A percentile compares a stretch with the other conserved stretches of the same genome.
Evolutionary conservation across 176 grass and related monocot genomes (phyloP).

Genomic region (Echinochloa phyllopogon): DNA sequence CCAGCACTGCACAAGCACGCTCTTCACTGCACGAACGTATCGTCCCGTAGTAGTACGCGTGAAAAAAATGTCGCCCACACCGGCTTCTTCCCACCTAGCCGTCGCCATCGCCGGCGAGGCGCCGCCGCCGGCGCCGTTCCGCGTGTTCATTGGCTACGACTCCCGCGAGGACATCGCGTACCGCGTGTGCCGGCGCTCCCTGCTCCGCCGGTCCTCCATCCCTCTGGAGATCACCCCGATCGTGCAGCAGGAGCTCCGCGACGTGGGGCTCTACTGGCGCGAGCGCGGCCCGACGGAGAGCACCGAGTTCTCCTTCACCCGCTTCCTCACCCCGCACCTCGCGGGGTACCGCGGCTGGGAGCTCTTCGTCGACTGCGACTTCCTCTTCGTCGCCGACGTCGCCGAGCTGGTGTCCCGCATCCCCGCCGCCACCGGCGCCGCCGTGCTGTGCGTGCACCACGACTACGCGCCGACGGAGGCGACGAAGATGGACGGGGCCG

Average conservation of each 20-base stretch:
- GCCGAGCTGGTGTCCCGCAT: constrained; percentile 29
- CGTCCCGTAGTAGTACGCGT: no score
- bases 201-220: constrained; percentile 64
- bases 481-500: constrained; percentile 83
- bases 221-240: constrained; percentile 63
- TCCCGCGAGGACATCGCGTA: constrained; percentile 71
- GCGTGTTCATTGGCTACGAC: constrained; percentile 84
- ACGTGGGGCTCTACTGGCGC: constrained; percentile 67
- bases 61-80: background rate
- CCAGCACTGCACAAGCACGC: no score
- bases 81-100: background rate
- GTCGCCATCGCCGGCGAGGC: background rate
- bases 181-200: constrained; percentile 70
- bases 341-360: constrained; percentile 69
- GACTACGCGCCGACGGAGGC: constrained; percentile 70
- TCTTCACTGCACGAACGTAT: no score
- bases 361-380: constrained; percentile 87
- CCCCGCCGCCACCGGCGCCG: constrained; percentile 39
- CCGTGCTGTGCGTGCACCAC: constrained; percentile 82
- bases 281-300: constrained; percentile 74
- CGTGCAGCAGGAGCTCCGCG: constrained; percentile 62
- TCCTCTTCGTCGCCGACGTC: constrained; percentile 75
- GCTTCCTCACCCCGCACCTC: constrained; percentile 74
- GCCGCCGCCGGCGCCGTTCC: constrained; percentile 41
- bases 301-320: constrained; percentile 96